Evolutionary conservation across 73 alveolate genomes (phyloP), one percentile per base, ranked within the genome.

Genomic region (Tetrahymena malaccensis): DNA sequence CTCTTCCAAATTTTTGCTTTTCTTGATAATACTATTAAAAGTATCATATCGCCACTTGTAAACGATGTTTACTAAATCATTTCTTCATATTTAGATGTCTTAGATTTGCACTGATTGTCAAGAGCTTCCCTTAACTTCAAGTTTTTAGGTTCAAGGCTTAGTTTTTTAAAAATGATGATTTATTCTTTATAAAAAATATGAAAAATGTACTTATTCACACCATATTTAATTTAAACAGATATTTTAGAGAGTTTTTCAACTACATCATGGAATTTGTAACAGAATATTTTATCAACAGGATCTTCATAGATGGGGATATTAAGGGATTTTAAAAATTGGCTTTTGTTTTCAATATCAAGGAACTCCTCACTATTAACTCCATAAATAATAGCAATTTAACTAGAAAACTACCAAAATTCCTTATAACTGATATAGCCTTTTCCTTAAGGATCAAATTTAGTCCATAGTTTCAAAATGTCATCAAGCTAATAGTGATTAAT

Each of bases 221-320:
- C 97, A 89, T 95, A 95, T 50, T 95, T 95, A 17, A 95, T 55
- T 34, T 94, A 85, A 10, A 95, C 97, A 15, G 97, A 95, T 85
- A 95, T 95, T 17, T 95, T 95, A 4, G 97, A 85, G 43, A 95
- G 56, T 31, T 94, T 85, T 19, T 85, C 58, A 16, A 95, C 94
- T 17, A 95, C 97, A 89, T 95, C 97, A 89, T 95, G 97, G n/a
- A 95, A 95, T 95, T 89, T 35, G 89, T 95, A 95, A 35, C 97
- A 95, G 25, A 95, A 93, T 85, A 95, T 95, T 40, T 85, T 85
- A 1, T 93, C 93, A 9, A 50, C 43, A 12, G 93, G 93, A 21
- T 94, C 93, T 95, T 95, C 97, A 31, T 95, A 95, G 0, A 95
- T 95, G 27, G 97, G 97, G 3, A 95, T 95, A 38, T 89, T 85